Evolutionary conservation across 345 rosid species (phyloP).

Genomic region (Boechera stricta): DNA sequence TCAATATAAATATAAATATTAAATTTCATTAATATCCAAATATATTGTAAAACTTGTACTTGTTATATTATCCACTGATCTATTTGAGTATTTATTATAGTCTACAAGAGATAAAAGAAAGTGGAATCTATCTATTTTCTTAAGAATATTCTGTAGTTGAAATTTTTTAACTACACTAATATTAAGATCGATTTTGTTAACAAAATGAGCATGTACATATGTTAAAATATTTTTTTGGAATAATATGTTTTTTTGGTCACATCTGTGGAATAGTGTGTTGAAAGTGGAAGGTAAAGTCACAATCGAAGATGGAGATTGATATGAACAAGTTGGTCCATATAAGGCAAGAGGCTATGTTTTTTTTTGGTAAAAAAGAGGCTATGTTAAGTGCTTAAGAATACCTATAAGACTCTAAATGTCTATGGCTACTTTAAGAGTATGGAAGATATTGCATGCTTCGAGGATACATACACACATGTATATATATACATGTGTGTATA

Average conservation of each 20-base stretch:
- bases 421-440: constrained; percentile 42
- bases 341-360: constrained; percentile 47
- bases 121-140: neutral
- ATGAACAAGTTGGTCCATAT: constrained; percentile 42
- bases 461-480: neutral
- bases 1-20: neutral
- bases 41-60: neutral
- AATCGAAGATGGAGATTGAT: constrained; percentile 37
- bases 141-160: neutral
- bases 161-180: neutral
- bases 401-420: constrained; percentile 34
- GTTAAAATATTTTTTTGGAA: neutral
- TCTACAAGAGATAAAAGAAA: neutral
- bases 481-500: neutral
- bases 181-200: neutral
- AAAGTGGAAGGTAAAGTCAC: constrained; percentile 39
- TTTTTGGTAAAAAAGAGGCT: constrained; percentile 36
- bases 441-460: constrained; percentile 47
- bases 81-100: neutral
- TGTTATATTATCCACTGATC: neutral
- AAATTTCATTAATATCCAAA: neutral
- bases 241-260: constrained; percentile 19
- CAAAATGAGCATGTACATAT: constrained; percentile 8
- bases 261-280: constrained; percentile 34
- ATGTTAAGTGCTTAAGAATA: constrained; percentile 44